phyloP scores from a whole-genome alignment of 2,329 filamentous ascomycete genomes.

The Decorospora gaudefroyi region DNA sequence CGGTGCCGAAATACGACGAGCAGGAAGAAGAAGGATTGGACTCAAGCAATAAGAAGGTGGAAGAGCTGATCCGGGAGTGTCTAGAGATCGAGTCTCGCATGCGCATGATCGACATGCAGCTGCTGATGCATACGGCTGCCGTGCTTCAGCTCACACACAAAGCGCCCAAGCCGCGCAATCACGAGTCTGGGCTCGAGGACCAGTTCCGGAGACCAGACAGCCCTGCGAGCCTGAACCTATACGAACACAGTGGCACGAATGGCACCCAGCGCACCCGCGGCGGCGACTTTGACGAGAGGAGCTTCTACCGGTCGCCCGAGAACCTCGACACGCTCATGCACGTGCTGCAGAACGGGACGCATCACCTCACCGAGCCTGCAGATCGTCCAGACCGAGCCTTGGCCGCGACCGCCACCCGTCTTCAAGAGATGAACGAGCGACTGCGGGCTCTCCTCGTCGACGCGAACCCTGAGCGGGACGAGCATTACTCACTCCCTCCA shows the following conservation, averaged over 20 bases:
- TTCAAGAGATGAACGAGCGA: constrained; percentile 70
- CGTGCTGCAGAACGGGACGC: constrained; percentile 45
- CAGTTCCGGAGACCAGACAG: constrained; percentile 64
- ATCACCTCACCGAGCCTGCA: constrained; percentile 34
- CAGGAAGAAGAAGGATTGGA: constrained; percentile 73
- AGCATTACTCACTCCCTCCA: constrained; percentile 40
- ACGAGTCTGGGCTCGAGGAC: constrained; percentile 49
- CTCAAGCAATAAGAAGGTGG: constrained; percentile 77
- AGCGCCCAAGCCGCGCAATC: constrained; percentile 64
- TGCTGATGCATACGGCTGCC: constrained; percentile 89
- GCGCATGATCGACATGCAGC: constrained; percentile 72
- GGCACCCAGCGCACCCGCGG: constrained; percentile 58
- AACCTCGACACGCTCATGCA: constrained; percentile 59
- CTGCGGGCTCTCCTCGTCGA: constrained; percentile 69
- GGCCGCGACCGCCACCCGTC: constrained; percentile 64
- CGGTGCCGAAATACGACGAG: constrained; percentile 40
- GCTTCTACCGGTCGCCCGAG: constrained; percentile 71
- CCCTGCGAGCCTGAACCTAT: constrained; percentile 75
- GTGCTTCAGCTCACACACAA: constrained; percentile 90
- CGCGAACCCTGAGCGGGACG: constrained; percentile 59
- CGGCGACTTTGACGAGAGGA: constrained; percentile 75
- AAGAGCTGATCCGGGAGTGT: constrained; percentile 80
- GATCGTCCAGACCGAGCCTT: constrained; percentile 56
- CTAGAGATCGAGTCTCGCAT: constrained; percentile 76
- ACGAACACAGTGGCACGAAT: constrained; percentile 60